phyloP scores from a whole-genome alignment of 805 yeast species.

The Starmerella geochares region DNA sequence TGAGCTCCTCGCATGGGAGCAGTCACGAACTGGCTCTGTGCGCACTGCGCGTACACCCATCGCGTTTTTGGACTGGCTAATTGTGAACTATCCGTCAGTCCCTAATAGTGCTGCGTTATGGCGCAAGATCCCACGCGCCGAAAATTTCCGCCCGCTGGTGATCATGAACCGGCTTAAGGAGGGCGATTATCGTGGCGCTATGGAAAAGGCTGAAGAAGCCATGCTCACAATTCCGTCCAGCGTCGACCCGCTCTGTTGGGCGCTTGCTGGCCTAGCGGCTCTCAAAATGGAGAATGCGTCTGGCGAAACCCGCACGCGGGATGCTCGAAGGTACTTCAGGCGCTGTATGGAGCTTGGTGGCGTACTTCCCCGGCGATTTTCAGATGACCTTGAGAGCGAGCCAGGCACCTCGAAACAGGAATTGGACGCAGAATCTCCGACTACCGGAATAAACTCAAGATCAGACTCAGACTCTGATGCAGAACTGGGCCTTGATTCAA shows the following conservation, averaged over 20 bases:
- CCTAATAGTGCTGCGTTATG: neutral
- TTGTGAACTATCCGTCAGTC: constrained; percentile 17
- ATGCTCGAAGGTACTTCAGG: constrained; percentile 7
- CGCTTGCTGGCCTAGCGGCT: constrained; percentile 16
- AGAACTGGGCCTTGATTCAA: neutral
- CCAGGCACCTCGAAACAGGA: neutral
- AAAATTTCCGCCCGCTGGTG: constrained; percentile 9
- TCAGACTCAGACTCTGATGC: neutral
- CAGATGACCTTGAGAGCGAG: neutral
- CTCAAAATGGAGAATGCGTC: neutral
- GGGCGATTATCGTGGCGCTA: constrained; percentile 10
- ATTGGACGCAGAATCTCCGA: neutral
- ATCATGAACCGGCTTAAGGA: constrained; percentile 9
- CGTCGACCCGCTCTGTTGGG: constrained; percentile 17
- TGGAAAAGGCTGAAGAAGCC: constrained; percentile 14
- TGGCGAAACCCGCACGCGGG: neutral
- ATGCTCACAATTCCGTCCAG: constrained; percentile 7
- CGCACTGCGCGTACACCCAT: neutral
- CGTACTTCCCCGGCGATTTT: constrained; percentile 8
- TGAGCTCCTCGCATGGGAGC: constrained; percentile 19
- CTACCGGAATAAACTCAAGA: neutral
- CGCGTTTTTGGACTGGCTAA: constrained; percentile 19
- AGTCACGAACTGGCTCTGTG: neutral
- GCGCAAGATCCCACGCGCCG: constrained; percentile 8
- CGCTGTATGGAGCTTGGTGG: constrained; percentile 22